Conservation (phyloP, 169 alveolate genomes). For the Eimeria acervulina region DNA sequence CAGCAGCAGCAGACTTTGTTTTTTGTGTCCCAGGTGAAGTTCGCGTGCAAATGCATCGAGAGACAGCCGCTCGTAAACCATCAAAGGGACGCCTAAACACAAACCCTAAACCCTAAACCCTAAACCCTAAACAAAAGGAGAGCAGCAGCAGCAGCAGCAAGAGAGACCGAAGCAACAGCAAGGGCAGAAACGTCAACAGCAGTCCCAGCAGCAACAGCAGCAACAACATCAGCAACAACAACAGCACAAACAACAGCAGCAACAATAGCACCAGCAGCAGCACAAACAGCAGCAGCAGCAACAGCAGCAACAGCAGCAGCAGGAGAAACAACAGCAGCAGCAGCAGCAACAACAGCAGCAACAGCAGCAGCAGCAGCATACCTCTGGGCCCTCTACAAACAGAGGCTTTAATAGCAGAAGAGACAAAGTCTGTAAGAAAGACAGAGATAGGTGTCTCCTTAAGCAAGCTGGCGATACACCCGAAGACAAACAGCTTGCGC, state of each 20-base stretch:
- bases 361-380: not conserved
- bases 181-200: too few relatives aligned
- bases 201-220: too few relatives aligned
- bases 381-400: constrained; percentile 55
- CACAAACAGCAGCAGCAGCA: not conserved
- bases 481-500: constrained; percentile 46
- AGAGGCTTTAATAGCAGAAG: constrained; percentile 36
- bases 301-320: not conserved
- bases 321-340: too few relatives aligned
- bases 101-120: constrained; percentile 9
- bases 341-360: not conserved
- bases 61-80: constrained; percentile 69
- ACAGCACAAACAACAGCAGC: too few relatives aligned
- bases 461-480: not conserved
- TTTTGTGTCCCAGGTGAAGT: constrained; percentile 52
- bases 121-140: too few relatives aligned
- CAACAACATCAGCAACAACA: too few relatives aligned
- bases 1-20: too few relatives aligned
- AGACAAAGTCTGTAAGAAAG: constrained; percentile 31
- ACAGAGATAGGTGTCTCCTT: constrained; percentile 39
- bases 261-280: not conserved
- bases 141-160: too few relatives aligned
- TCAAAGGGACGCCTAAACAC: constrained; percentile 59
- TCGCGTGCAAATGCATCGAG: constrained; percentile 42
- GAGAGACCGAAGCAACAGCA: too few relatives aligned